phyloP scores from a whole-genome alignment of 2,329 filamentous ascomycete genomes.

The Trichoderma sp. region DNA sequence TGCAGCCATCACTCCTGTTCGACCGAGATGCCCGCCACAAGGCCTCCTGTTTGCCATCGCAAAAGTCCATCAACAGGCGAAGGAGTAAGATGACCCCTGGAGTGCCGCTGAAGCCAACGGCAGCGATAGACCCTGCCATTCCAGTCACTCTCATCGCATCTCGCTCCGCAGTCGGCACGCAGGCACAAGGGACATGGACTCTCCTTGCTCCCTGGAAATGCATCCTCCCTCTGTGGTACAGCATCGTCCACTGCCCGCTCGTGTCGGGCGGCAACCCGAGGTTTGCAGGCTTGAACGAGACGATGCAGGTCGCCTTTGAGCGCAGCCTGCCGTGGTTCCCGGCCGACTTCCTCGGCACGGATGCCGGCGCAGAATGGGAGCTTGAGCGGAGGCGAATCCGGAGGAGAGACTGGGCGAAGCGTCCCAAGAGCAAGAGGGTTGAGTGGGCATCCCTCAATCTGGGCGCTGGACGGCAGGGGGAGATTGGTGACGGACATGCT shows the following conservation, averaged over 20 bases:
- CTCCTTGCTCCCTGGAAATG: slow-evolving; percentile 89
- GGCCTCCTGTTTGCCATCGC: slow-evolving; percentile 68
- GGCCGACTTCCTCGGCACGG: slow-evolving; percentile 77
- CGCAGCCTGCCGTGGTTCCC: slow-evolving; percentile 80
- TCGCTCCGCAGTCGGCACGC: slow-evolving; percentile 48
- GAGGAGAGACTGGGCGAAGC: slow-evolving; percentile 74
- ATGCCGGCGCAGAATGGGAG: slow-evolving; percentile 79
- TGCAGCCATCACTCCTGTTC: slow-evolving; percentile 62
- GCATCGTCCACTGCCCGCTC: slow-evolving; percentile 78
- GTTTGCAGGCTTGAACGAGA: slow-evolving; percentile 80
- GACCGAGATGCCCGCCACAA: slow-evolving; percentile 65
- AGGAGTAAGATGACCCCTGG: slow-evolving; percentile 66
- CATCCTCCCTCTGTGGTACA: slow-evolving; percentile 82
- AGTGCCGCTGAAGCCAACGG: slow-evolving; percentile 55
- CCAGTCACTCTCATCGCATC: slow-evolving; percentile 72
- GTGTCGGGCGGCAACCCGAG: slow-evolving; percentile 77
- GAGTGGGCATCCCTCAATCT: slow-evolving; percentile 76
- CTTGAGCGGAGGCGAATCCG: slow-evolving; percentile 66
- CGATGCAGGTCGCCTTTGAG: slow-evolving; percentile 80
- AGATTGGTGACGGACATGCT: slow-evolving; percentile 77
- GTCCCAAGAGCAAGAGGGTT: slow-evolving; percentile 78
- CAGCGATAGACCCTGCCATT: slow-evolving; percentile 69
- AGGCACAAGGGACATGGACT: slow-evolving; percentile 73
- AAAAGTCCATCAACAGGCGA: slow-evolving; percentile 79
- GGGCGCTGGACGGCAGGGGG: slow-evolving; percentile 73